phyloP scores from a whole-genome alignment of 2,329 filamentous ascomycete genomes.

The Penicillium janthinellum region DNA sequence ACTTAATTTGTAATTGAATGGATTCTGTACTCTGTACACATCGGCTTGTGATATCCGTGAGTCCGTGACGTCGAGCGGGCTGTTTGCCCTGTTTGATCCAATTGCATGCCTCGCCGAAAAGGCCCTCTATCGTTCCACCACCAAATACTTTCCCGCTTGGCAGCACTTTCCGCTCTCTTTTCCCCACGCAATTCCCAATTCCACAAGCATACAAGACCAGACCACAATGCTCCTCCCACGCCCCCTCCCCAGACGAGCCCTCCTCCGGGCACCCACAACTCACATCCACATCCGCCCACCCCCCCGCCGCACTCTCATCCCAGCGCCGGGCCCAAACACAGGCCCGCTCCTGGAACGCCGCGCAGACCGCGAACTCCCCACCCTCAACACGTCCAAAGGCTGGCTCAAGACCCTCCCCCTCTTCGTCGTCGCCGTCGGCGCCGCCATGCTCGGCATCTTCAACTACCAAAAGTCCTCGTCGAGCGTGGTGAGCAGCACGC shows the following conservation, averaged over 20 bases:
- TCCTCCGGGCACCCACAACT: constrained; percentile 9
- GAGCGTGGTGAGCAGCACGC: constrained; percentile 79
- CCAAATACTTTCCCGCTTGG: constrained; percentile 1
- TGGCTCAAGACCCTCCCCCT: constrained; percentile 77
- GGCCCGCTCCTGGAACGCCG: constrained; percentile 56
- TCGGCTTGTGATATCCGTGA: not conserved
- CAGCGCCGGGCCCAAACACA: constrained; percentile 52
- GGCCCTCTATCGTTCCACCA: constrained; percentile 9
- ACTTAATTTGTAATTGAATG: not conserved
- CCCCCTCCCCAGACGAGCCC: constrained; percentile 19
- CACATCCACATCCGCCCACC: constrained; percentile 9
- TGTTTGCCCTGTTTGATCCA: constrained; percentile 34
- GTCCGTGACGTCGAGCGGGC: not conserved
- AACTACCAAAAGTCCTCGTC: constrained; percentile 98
- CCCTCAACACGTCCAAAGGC: constrained; percentile 51
- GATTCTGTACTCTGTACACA: not conserved
- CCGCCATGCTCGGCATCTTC: constrained; percentile 84
- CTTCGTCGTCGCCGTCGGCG: constrained; percentile 72
- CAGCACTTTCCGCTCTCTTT: not conserved
- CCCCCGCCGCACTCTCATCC: constrained; percentile 49
- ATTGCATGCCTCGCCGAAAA: constrained; percentile 10
- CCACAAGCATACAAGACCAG: constrained; percentile 3
- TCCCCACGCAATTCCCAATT: not conserved
- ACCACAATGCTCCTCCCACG: constrained; percentile 19
- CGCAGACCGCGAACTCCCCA: constrained; percentile 55